Percentiles rank a stretch among this genome's conserved stretches.
Conservation (phyloP, 2,329 filamentous ascomycete species). For the Aspergillus sp. region DNA sequence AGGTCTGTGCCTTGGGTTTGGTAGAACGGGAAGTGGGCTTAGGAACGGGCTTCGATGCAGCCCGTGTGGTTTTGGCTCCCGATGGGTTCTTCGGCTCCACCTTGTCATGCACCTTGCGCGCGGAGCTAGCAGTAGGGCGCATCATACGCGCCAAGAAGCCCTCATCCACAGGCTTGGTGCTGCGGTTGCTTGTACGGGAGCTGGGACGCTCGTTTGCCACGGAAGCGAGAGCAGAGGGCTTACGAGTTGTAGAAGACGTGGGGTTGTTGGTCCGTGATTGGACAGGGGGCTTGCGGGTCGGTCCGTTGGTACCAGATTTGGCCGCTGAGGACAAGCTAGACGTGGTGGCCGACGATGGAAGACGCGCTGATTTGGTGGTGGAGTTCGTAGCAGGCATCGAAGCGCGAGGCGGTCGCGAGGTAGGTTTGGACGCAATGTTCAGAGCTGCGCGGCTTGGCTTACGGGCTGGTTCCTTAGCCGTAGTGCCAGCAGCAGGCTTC, state of each 20-base stretch:
- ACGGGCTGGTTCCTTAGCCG: conserved; percentile 23
- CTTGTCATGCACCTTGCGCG: conserved; percentile 49
- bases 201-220: conserved; percentile 35
- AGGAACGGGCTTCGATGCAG: conserved; percentile 20
- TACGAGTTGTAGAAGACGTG: conserved; percentile 25
- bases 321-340: conserved; percentile 40
- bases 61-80: conserved; percentile 19
- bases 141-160: conserved; percentile 52
- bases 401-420: conserved; percentile 25
- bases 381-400: conserved; percentile 29
- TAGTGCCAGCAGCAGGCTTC: conserved; percentile 27
- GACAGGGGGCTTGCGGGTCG: conserved; percentile 28
- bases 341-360: conserved; percentile 40
- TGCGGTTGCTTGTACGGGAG: conserved; percentile 39
- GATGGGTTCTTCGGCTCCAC: conserved; percentile 41
- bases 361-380: conserved; percentile 33
- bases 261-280: conserved; percentile 23
- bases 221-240: conserved; percentile 28
- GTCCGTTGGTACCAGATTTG: conserved; percentile 26
- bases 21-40: conserved; percentile 15
- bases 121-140: conserved; percentile 50
- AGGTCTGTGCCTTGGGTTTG: conserved; percentile 4
- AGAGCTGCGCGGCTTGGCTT: conserved; percentile 33
- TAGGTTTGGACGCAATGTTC: conserved; percentile 27
- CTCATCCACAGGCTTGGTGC: conserved; percentile 41